Conservation (phyloP, 768 basidiomycete species). For the Psilocybe azurescens region DNA sequence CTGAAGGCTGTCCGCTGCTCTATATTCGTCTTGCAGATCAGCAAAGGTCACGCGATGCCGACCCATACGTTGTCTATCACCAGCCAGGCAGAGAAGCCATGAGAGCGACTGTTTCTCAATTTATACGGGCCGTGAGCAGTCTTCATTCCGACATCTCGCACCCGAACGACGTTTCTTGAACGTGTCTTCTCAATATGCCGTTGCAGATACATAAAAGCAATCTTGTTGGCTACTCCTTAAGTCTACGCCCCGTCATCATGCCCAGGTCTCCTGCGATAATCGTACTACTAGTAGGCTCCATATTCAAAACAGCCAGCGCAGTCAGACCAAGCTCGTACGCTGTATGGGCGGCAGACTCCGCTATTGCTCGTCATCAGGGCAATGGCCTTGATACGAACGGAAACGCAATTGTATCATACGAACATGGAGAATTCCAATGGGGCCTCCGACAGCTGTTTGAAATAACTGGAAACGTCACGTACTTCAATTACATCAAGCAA, state of each 20-base stretch:
- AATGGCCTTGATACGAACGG: conserved; percentile 42
- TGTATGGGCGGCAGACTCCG: conserved; percentile 51
- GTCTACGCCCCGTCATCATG: not conserved
- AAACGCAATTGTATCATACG: conserved; percentile 42
- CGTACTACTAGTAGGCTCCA: not conserved
- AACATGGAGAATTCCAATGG: conserved; percentile 46
- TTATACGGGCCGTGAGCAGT: not conserved
- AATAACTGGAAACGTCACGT: conserved; percentile 43
- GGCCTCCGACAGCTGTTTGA: conserved; percentile 46
- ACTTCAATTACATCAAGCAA: conserved; percentile 44
- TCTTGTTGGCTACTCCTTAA: not conserved
- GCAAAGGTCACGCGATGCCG: not conserved
- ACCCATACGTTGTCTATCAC: not conserved
- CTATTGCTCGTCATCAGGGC: conserved; percentile 47
- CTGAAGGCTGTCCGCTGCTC: no score
- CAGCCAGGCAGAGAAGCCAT: not conserved
- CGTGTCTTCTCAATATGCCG: not conserved
- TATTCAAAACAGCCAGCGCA: conserved; percentile 1
- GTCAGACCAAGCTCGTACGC: conserved; percentile 45
- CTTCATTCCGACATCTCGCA: not conserved
- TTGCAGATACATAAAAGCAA: not conserved
- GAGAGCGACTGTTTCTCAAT: not conserved
- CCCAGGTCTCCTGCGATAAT: not conserved
- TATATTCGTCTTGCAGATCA: not conserved
- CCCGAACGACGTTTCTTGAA: not conserved